Evolutionary conservation across 768 basidiomycete genomes (phyloP).

Genomic region (Suillus subluteus): DNA sequence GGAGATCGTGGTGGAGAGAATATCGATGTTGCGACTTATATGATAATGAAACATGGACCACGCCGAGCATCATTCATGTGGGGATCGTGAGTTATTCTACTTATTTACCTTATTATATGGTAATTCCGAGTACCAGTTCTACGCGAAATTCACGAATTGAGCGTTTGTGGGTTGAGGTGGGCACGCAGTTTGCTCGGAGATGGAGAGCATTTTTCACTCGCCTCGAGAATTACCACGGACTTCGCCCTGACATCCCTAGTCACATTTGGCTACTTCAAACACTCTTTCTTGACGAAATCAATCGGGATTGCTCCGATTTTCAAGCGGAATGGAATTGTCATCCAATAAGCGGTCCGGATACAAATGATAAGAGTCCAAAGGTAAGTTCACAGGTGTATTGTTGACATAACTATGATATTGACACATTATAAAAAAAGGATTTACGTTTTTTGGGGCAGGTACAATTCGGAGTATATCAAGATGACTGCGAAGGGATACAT

Average conservation of each 20-base stretch:
- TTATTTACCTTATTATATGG: too few relatives aligned
- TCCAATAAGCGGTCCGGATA: not conserved
- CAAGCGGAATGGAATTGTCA: not conserved
- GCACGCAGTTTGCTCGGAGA: not conserved
- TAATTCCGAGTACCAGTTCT: not conserved
- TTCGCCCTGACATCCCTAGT: not conserved
- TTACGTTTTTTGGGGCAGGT: conserved; percentile 19
- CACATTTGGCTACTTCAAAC: not conserved
- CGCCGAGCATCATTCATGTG: not conserved
- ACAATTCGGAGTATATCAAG: conserved; percentile 10
- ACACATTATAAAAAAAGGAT: not conserved
- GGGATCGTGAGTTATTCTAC: not conserved
- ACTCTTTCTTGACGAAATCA: not conserved
- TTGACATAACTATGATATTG: conserved; percentile 11
- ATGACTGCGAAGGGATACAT: conserved; percentile 20
- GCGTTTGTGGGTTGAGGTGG: not conserved
- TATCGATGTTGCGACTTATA: not conserved
- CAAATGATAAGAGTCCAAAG: not conserved
- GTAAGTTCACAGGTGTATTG: not conserved
- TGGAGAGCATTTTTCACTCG: not conserved
- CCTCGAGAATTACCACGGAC: not conserved
- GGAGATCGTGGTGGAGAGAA: not conserved
- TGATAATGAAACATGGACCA: not conserved
- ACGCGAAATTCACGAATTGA: not conserved
- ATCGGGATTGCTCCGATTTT: not conserved